Evolutionary conservation across 371 early-diverging fungal species (phyloP), one percentile per base, ranked within the genome.

Genomic region (Choanephora cucurbitarum): DNA sequence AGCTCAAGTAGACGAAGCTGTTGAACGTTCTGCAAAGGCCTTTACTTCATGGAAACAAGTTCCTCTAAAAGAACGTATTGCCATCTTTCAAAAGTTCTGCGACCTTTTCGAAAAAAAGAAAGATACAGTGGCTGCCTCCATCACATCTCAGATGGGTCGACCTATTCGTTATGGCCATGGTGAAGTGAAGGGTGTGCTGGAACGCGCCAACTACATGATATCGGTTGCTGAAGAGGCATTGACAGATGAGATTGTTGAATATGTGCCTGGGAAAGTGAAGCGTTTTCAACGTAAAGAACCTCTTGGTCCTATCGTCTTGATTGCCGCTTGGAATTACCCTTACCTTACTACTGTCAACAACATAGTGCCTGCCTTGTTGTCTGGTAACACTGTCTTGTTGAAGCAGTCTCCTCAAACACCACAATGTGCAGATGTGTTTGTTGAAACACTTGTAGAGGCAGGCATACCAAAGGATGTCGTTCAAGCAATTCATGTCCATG

Each of bases 401-500:
- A 93, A 93, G 67, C 91, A 90, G 48, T 87, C 92, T 0, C 90
- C 91, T 3, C 91, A 91, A 68, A 92, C 92, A 6, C 90, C 90
- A 22, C 83, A 85, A 21, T 85, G 86, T 58, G 92, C 85, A 2
- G 89, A 91, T 55, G 62, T 87, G 31, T 89, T 91, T 64, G 82
- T 72, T 1, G 74, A 76, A 21, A 84, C 87, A 5, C 80, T 88
- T 53, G 72, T 65, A 34, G 82, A 79, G 53, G 91, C 91, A 7
- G 92, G 92, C 17, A 64, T 92, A 17, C 91, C 92, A 0, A 60
- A 75, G 4, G 82, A 77, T 34, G 90, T 87, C 10, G 80, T 91
- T 58, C 89, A 91, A 64, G 79, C 75, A 4, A 46, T 73, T 1
- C 88, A 89, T 63, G 77, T 77, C 0, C 84, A 80, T 31, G 84